Base-by-base conservation (phyloP, 2,329 filamentous ascomycete species). In the Sarocladium oryzae region DNA sequence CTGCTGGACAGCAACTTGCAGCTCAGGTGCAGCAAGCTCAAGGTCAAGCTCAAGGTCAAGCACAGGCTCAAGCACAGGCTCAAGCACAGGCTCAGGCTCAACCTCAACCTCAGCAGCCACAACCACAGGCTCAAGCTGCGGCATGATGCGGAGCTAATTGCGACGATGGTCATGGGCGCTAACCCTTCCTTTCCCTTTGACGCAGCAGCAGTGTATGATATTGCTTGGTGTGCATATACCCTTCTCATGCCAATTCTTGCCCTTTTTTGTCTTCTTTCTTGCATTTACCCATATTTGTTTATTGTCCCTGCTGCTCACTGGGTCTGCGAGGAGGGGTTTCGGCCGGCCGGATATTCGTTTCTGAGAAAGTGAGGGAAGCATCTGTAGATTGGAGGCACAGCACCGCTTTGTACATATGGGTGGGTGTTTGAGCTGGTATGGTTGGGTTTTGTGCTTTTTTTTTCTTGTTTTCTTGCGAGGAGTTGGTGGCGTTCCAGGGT, bases 401-500 rank as follows among this genome's bases (percentile, higher is more conserved):
- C 23, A 24, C 38, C 37, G 49, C 18, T 8, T 13, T 54, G 52
- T 53, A 55, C 30, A 53, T 46, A 48, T 53, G n/a, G n/a, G n/a
- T n/a, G n/a, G 33, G 33, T 41, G 28, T 6, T 51, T 20, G 30
- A 36, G 23, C 18, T 21, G 40, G 38, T 40, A 30, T 18, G 48
- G 18, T 15, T 15, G 50, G 33, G 60, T 62, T 65, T 66, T 67
- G 20, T 18, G 28, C 7, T 13, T 13, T 7, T 13, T n/a, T 30
- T 30, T 30, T 30, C 28, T 30, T 30, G 28, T 48, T 48, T 30
- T 48, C 18, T 16, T 48, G 66, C 66, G 60, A 52, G 66, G 66
- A 69, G 66, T 69, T 65, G 59, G 61, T 63, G 61, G 61, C 43
- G 43, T 48, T 28, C 18, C 26, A 33, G 43, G 43, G 43, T 26